Evolutionary conservation across 768 basidiomycete genomes (phyloP), one percentile per base, ranked within the genome.

Genomic region (Strobilomyces confusus): DNA sequence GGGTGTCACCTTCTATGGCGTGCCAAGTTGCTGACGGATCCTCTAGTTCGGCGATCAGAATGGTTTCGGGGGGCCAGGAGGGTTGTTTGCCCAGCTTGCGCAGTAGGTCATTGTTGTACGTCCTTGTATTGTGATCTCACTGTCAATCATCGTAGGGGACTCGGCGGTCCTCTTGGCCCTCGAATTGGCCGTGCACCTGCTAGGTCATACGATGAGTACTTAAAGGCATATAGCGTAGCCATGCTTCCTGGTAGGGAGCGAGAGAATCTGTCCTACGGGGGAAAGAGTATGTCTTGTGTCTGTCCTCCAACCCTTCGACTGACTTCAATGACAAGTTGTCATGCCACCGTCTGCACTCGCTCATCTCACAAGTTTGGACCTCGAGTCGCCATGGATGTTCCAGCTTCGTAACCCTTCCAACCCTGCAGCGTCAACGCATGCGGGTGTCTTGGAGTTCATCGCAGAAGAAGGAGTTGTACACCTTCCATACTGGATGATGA

Each of bases 401-500:
- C 87, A 95, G 58, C 78, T 99, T 48, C 87, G 91, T 45, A 98
- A 98, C 71, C 95, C 97, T 1, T 46, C 73, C 62, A 95, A 88
- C 73, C 78, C 80, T 48, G 90, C 83, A 32, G 89, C 81, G 49
- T 94, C 82, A 20, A 98, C 97, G 1, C 92, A 99, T 67, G 91
- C 90, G 1, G 97, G 97, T 76, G 97, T 99, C 25, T 81, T 99
- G 26, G 97, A 99, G 67, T 99, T 99, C 72, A 98, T 98, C 59
- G 95, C 97, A 3, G 88, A 97, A 52, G 95, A 98, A 70, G 97
- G 97, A 13, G 79, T 89, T 14, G 95, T 95, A 3, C 89, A 98
- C 75, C 77, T 99, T 15, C 97, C 97, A 0, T 89, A 93, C 61
- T 99, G 97, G 97, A 95, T 99, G 91, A 99, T 99, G 95, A 94